Conservation (phyloP, 352 stramenopile species). For the Phytophthora rubi region DNA sequence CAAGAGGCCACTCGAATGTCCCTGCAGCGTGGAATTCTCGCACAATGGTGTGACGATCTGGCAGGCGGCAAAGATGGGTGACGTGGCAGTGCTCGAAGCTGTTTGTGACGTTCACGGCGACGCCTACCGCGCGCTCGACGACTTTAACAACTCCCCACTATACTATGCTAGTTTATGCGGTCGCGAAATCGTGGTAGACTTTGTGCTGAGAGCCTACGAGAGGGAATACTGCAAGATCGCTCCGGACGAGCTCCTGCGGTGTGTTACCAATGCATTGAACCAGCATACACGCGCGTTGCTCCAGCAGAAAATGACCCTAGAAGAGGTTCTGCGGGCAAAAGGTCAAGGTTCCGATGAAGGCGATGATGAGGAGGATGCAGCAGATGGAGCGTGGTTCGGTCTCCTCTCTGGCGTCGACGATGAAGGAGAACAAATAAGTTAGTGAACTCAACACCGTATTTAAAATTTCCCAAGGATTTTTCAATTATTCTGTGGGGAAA, state of each 20-base stretch:
- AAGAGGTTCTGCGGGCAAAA: conserved; percentile 32
- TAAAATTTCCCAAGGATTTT: too few species aligned
- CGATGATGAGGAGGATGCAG: conserved; percentile 15
- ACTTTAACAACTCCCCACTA: conserved; percentile 43
- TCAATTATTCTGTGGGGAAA: too few species aligned
- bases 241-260: conserved; percentile 40
- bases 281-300: conserved; percentile 28
- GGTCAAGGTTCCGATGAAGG: conserved; percentile 4
- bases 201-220: conserved; percentile 36
- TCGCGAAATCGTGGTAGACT: conserved; percentile 31
- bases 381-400: conserved; percentile 27
- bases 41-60: conserved; percentile 40
- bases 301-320: conserved; percentile 39
- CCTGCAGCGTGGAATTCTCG: conserved; percentile 10
- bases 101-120: conserved; percentile 27
- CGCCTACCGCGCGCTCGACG: conserved; percentile 36
- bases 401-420: conserved; percentile 24
- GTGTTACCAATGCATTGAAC: conserved; percentile 46
- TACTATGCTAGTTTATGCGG: conserved; percentile 48
- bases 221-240: conserved; percentile 13
- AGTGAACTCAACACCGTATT: not conserved
- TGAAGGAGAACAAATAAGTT: conserved; percentile 6
- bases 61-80: conserved; percentile 42
- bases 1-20: conserved; percentile 18
- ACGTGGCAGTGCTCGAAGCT: conserved; percentile 25